These are phyloP conservation scores for Mallotus nudiflorus DNA, from an alignment of 345 rosid species.

Conservation along the genomic window DNA sequence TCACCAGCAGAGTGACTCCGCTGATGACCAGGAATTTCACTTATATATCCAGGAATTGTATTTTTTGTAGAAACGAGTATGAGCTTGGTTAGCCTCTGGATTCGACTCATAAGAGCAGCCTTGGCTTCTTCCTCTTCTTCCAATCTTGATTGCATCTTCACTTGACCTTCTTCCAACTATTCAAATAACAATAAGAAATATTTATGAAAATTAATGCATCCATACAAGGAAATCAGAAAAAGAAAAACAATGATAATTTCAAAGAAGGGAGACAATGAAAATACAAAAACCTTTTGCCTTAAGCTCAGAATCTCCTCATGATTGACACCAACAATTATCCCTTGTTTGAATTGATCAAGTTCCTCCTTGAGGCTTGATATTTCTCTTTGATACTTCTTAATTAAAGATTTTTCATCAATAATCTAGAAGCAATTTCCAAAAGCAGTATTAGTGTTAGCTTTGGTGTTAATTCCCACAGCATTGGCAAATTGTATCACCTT, in stretches of 20 bases:
- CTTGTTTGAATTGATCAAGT: slow-evolving; percentile 85
- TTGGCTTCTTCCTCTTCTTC: slow-evolving; percentile 99
- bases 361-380: slow-evolving; percentile 84
- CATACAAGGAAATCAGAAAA: slow-evolving; percentile 9
- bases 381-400: slow-evolving; percentile 97
- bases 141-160: slow-evolving; percentile 97
- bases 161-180: slow-evolving; percentile 99
- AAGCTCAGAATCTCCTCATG: slow-evolving; percentile 91
- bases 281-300: slow-evolving; percentile 74
- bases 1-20: slow-evolving; percentile 65
- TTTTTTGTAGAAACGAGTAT: slow-evolving; percentile 97
- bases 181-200: slow-evolving; percentile 2
- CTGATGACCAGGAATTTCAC: slow-evolving; percentile 67
- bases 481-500: slow-evolving; percentile 5
- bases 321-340: slow-evolving; percentile 83
- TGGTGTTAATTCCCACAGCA: neutral
- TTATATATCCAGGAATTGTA: slow-evolving; percentile 64
- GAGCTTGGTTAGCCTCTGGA: slow-evolving; percentile 95
- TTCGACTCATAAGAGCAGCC: slow-evolving; percentile 99
- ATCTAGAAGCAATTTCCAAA: slow-evolving; percentile 56
- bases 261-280: neutral
- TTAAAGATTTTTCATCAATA: slow-evolving; percentile 95
- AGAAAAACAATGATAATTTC: neutral
- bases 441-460: slow-evolving; percentile 17
- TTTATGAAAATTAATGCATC: neutral